Conservation (phyloP, 345 rosid species). For the Cardiospermum halicacabum region DNA sequence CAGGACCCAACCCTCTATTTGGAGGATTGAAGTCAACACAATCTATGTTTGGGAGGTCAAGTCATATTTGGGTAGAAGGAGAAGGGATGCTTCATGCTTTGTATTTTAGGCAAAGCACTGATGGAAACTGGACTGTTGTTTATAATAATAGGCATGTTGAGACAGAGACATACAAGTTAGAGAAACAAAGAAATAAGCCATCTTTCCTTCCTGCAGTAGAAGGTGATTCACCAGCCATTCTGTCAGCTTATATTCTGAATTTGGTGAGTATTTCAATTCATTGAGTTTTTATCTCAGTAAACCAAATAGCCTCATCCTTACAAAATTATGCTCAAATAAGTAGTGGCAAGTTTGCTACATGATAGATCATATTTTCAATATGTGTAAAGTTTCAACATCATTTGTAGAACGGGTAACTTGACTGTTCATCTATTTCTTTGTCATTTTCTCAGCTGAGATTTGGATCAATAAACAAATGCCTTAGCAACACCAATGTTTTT, state of each 20-base stretch:
- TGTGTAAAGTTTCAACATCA: too few relatives aligned
- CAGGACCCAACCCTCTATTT: conserved; percentile 51
- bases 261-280: not conserved
- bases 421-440: too few relatives aligned
- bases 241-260: not conserved
- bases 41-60: conserved; percentile 48
- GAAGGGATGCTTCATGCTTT: conserved; percentile 63
- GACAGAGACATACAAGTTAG: conserved; percentile 39
- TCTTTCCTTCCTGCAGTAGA: conserved; percentile 45
- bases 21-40: conserved; percentile 38
- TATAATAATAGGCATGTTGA: conserved; percentile 47
- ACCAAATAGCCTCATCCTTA: too few relatives aligned
- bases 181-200: conserved; percentile 36
- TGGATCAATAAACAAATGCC: conserved; percentile 25
- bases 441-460: conserved; percentile 28
- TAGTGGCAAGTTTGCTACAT: too few relatives aligned
- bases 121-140: conserved; percentile 31
- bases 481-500: conserved; percentile 31
- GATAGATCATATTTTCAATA: too few relatives aligned
- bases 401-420: too few relatives aligned
- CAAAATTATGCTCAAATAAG: too few relatives aligned
- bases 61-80: conserved; percentile 47
- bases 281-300: too few relatives aligned
- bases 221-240: conserved; percentile 38
- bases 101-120: conserved; percentile 27